Conservation (phyloP, 306 rosid genomes). For the Quercus parvula region DNA sequence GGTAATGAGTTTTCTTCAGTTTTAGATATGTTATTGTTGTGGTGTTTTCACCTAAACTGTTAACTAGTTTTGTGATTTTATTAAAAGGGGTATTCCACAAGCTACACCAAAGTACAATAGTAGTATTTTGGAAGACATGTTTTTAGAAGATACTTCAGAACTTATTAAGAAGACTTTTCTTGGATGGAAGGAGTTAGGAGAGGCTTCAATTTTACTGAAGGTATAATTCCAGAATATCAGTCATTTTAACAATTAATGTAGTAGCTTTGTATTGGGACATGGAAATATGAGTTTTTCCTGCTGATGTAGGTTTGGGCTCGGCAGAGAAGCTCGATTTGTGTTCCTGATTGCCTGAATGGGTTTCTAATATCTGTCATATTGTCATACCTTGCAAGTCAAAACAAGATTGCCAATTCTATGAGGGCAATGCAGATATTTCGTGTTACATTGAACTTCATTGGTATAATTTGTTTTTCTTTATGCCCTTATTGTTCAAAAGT, state of each 20-base stretch:
- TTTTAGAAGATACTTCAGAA: slow-evolving; percentile 54
- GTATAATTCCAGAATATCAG: slow-evolving; percentile 32
- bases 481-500: slow-evolving; percentile 2
- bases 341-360: slow-evolving; percentile 82
- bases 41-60: slow-evolving; percentile 1
- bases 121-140: slow-evolving; percentile 90
- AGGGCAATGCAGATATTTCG: slow-evolving; percentile 66
- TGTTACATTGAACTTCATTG: slow-evolving; percentile 59
- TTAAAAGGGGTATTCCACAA: slow-evolving; percentile 45
- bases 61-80: slow-evolving; percentile 21
- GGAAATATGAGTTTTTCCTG: slow-evolving; percentile 11
- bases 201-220: slow-evolving; percentile 70
- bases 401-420: slow-evolving; percentile 60
- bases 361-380: slow-evolving; percentile 64
- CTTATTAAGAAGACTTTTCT: slow-evolving; percentile 43
- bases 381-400: slow-evolving; percentile 59
- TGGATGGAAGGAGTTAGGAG: slow-evolving; percentile 71
- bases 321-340: slow-evolving; percentile 58
- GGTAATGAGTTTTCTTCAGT: slow-evolving; percentile 40
- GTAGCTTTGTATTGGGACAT: slow-evolving; percentile 1
- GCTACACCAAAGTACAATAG: slow-evolving; percentile 86
- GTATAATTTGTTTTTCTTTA: slow-evolving; percentile 36
- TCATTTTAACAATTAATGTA: neutral
- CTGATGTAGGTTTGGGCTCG: slow-evolving; percentile 80
- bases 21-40: neutral